Evolutionary conservation across 129 eudicot species (phyloP).

Genomic region (Deinandra increscens): DNA sequence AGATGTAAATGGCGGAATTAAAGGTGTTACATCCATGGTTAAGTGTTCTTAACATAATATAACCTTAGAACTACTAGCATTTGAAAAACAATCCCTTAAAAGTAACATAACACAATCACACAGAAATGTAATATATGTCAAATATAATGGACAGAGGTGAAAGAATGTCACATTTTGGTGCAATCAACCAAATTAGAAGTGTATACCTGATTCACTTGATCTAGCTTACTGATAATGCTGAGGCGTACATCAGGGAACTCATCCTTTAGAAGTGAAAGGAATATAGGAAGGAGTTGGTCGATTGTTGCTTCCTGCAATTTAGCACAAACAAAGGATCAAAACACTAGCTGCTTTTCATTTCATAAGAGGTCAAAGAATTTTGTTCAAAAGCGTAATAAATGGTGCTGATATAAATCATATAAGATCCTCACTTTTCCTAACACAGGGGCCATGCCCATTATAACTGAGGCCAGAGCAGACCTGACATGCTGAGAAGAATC

Average conservation of each 20-base stretch:
- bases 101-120: background rate
- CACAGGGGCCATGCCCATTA: conserved; percentile 99
- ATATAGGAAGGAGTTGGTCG: conserved; percentile 93
- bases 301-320: conserved; percentile 84
- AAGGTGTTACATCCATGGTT: background rate
- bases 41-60: conserved; percentile 4
- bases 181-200: background rate
- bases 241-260: conserved; percentile 98
- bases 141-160: background rate
- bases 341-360: background rate
- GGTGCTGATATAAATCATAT: background rate
- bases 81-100: background rate
- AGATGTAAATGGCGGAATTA: conserved; percentile 6
- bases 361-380: background rate
- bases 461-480: conserved; percentile 97
- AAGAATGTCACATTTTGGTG: background rate
- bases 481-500: conserved; percentile 99
- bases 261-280: conserved; percentile 84
- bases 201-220: conserved; percentile 92
- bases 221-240: conserved; percentile 89
- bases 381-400: background rate
- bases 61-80: background rate
- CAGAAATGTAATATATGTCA: background rate
- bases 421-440: conserved; percentile 70
- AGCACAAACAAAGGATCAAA: conserved; percentile 13